These are phyloP conservation scores for Scenedesmus sp. DNA, from an alignment of 163 green algal genomes.

Conservation along the genomic window DNA sequence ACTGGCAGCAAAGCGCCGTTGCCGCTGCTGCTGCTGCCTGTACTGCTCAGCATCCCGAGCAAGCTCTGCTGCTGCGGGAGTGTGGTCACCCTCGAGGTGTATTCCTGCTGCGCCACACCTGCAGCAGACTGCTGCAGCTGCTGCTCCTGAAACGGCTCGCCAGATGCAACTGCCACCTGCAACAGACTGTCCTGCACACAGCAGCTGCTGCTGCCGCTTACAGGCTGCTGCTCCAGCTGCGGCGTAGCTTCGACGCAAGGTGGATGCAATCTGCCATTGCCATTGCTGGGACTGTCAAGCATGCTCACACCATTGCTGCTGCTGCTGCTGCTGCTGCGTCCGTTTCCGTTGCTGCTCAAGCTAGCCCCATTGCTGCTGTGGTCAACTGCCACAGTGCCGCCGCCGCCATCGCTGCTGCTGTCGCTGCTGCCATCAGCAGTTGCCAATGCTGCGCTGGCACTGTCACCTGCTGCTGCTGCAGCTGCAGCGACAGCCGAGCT, in stretches of 20 bases:
- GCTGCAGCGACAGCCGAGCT: background rate
- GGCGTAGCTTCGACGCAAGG: background rate
- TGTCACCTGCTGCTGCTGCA: background rate
- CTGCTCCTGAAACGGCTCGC: background rate
- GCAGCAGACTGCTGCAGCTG: background rate
- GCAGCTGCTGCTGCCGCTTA: background rate
- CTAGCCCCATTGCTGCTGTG: background rate
- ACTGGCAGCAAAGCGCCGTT: background rate
- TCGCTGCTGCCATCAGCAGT: background rate
- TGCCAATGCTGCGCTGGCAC: too few relatives aligned
- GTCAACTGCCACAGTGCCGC: background rate
- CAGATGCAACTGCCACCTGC: background rate
- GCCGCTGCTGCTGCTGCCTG: background rate
- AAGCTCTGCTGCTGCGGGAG: slow-evolving; percentile 1
- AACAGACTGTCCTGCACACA: background rate
- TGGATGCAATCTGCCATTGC: background rate
- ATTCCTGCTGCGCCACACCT: background rate
- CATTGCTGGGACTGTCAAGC: background rate
- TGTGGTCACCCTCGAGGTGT: background rate
- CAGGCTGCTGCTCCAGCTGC: slow-evolving; percentile 1
- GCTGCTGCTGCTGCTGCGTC: background rate
- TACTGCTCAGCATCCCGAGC: background rate
- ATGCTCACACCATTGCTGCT: background rate
- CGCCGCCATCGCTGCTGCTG: background rate
- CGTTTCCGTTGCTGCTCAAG: background rate